A percentile compares a stretch with the other conserved stretches of the same genome.
These are phyloP conservation scores for Drosera spatulata DNA, from an alignment of 179 eudicot genomes.

Conservation along the genomic window DNA sequence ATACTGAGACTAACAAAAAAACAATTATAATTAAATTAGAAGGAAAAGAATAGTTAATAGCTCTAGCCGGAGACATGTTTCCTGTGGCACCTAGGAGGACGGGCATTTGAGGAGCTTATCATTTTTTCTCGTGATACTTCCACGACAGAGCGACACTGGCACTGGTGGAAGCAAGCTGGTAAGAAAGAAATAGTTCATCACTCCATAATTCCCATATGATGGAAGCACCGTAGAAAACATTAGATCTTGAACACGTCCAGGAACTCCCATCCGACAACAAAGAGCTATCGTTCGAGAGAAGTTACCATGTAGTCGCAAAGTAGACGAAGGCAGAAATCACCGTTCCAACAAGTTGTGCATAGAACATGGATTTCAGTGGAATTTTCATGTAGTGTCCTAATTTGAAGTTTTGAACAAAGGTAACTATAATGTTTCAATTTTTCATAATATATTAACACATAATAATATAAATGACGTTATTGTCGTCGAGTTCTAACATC, in stretches of 20 bases:
- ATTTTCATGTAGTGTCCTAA: too few relatives aligned
- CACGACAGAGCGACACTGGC: slow-evolving; percentile 24
- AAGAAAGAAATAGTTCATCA: slow-evolving; percentile 41
- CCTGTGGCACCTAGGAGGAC: slow-evolving; percentile 13
- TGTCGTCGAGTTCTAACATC: too few relatives aligned
- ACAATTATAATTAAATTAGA: too few relatives aligned
- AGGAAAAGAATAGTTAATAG: slow-evolving; percentile 24
- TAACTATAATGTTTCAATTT: too few relatives aligned
- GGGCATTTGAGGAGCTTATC: slow-evolving; percentile 28
- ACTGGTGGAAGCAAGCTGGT: slow-evolving; percentile 25
- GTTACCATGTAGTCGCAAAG: slow-evolving; percentile 40
- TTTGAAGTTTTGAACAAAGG: slow-evolving; percentile 50
- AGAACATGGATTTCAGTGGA: too few relatives aligned
- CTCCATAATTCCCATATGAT: slow-evolving; percentile 34
- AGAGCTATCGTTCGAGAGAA: slow-evolving; percentile 11
- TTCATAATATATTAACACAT: too few relatives aligned
- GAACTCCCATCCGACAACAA: slow-evolving; percentile 33
- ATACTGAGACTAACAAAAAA: too few relatives aligned
- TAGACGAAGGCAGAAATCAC: slow-evolving; percentile 22
- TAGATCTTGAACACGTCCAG: slow-evolving; percentile 39
- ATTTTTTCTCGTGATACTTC: slow-evolving; percentile 21
- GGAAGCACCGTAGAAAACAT: slow-evolving; percentile 40
- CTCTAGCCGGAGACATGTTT: slow-evolving; percentile 35
- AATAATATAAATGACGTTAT: too few relatives aligned
- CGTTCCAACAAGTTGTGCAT: slow-evolving; percentile 21